Conservation (phyloP, 208 protist genomes). For the Trypanosoma rangeli region DNA sequence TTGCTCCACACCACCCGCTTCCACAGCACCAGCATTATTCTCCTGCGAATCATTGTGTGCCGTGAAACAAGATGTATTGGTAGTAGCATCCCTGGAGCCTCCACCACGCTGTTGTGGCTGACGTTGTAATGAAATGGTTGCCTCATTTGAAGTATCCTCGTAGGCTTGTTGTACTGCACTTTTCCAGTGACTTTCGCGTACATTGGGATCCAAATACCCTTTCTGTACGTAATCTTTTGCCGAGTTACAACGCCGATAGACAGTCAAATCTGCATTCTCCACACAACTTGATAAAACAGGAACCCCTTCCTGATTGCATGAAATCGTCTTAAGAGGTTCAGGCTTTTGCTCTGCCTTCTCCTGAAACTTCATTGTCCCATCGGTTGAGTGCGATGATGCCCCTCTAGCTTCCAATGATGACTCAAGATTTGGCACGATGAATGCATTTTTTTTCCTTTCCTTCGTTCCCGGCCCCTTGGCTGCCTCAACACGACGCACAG, state of each 20-base stretch:
- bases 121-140: background rate
- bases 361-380: background rate
- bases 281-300: background rate
- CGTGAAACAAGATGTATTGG: background rate
- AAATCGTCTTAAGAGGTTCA: background rate
- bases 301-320: background rate
- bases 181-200: conserved; percentile 17
- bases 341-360: background rate
- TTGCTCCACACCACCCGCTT: background rate
- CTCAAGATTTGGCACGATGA: background rate
- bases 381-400: background rate
- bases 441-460: background rate
- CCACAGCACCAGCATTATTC: background rate
- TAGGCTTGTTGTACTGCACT: background rate
- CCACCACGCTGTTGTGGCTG: background rate
- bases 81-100: background rate
- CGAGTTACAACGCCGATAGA: background rate
- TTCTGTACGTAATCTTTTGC: conserved; percentile 15
- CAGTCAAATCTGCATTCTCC: background rate
- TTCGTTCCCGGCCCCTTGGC: background rate
- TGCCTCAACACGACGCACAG: conserved; percentile 30
- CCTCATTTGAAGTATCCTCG: background rate
- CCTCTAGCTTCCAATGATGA: background rate
- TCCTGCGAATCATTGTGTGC: background rate
- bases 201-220: background rate